These are phyloP conservation scores for Scedosporium boydii DNA, from an alignment of 2,329 filamentous ascomycete genomes.

Conservation along the genomic window DNA sequence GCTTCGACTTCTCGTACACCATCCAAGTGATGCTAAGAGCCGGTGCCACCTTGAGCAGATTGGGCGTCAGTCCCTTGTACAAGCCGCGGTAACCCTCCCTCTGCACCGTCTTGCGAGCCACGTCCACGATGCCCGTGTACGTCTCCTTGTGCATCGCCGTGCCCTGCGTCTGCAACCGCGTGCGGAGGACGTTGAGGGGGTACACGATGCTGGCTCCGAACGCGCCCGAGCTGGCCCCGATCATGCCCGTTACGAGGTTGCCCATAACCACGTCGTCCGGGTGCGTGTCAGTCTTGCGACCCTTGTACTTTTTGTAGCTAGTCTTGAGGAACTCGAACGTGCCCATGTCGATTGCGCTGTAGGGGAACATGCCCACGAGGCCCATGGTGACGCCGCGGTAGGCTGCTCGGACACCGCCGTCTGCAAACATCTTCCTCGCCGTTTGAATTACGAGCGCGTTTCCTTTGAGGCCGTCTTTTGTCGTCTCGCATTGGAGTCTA, in stretches of 20 bases:
- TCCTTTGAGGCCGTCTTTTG: conserved; percentile 73
- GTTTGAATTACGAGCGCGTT: conserved; percentile 76
- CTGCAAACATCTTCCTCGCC: conserved; percentile 74
- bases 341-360: conserved; percentile 91
- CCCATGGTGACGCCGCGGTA: conserved; percentile 94
- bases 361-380: conserved; percentile 92
- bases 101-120: conserved; percentile 70
- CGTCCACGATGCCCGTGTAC: conserved; percentile 86
- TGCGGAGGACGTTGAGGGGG: conserved; percentile 86
- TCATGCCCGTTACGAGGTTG: conserved; percentile 76
- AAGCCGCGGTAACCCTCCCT: conserved; percentile 78
- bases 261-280: conserved; percentile 77
- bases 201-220: conserved; percentile 93
- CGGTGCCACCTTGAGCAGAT: conserved; percentile 90
- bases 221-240: conserved; percentile 85
- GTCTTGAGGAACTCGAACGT: conserved; percentile 91
- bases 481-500: conserved; percentile 89
- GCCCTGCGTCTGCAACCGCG: conserved; percentile 85
- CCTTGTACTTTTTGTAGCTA: conserved; percentile 59
- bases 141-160: conserved; percentile 84
- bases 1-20: conserved; percentile 86
- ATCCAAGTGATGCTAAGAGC: conserved; percentile 93
- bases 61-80: conserved; percentile 92
- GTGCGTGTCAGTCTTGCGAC: conserved; percentile 57
- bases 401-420: conserved; percentile 64